Percentiles rank a stretch among this genome's conserved stretches.
Evolutionary conservation across 768 basidiomycete genomes (phyloP).

Genomic region (Suillus subalutaceus): DNA sequence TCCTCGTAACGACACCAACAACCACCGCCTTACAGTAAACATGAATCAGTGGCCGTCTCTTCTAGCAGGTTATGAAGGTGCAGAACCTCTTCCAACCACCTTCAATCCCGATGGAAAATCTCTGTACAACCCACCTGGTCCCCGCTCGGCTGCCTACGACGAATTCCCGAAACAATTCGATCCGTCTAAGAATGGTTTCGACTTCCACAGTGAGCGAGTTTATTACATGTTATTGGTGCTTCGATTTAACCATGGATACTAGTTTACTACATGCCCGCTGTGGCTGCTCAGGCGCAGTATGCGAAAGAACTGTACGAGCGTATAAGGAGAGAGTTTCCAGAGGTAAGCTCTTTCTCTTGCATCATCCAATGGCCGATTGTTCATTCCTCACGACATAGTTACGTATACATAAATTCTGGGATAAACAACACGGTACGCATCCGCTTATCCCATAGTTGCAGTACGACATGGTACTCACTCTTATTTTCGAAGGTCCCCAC

Average conservation of each 20-base stretch:
- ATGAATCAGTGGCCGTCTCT: conserved; percentile 31
- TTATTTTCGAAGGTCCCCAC: conserved; percentile 53
- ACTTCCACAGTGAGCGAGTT: conserved; percentile 66
- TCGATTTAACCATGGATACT: conserved; percentile 1
- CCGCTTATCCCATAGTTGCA: neutral
- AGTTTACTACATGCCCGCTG: conserved; percentile 67
- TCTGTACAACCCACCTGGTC: conserved; percentile 48
- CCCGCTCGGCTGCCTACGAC: conserved; percentile 54
- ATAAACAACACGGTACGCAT: conserved; percentile 58
- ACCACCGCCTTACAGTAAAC: neutral
- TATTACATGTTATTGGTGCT: neutral
- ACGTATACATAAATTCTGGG: conserved; percentile 63
- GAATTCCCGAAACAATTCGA: conserved; percentile 58
- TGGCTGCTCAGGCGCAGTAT: conserved; percentile 45
- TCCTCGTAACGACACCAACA: neutral
- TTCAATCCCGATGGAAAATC: conserved; percentile 62
- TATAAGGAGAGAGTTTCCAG: conserved; percentile 67
- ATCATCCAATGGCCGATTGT: neutral
- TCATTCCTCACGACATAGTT: conserved; percentile 40
- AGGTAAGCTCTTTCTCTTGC: conserved; percentile 40
- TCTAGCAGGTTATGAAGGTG: conserved; percentile 41
- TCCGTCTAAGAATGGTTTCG: conserved; percentile 60
- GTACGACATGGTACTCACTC: conserved; percentile 4
- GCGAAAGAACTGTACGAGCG: conserved; percentile 61
- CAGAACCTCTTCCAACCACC: conserved; percentile 44